These are phyloP conservation scores for Annulohypoxylon bovei DNA, from an alignment of 495 filamentous ascomycete species.

Conservation along the genomic window DNA sequence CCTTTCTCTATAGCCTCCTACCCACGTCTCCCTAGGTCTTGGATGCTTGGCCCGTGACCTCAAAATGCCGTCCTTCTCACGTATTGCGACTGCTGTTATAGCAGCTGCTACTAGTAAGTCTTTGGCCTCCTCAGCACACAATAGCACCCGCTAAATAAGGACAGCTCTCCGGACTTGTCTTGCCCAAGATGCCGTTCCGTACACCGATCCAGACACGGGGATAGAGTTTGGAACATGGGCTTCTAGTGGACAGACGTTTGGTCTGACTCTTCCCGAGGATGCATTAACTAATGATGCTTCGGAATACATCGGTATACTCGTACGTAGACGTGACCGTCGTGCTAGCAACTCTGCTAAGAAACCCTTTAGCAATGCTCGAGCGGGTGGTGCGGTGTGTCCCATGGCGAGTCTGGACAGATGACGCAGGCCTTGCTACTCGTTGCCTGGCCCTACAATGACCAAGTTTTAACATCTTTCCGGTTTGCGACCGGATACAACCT, in stretches of 20 bases:
- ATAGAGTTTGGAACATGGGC: conserved; percentile 58
- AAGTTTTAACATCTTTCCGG: conserved; percentile 66
- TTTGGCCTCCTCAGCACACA: not conserved
- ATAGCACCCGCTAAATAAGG: conserved; percentile 22
- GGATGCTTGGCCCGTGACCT: conserved; percentile 43
- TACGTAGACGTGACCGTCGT: conserved; percentile 41
- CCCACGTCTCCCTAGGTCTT: conserved; percentile 39
- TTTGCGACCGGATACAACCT: conserved; percentile 67
- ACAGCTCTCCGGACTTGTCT: conserved; percentile 39
- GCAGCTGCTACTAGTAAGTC: conserved; percentile 45
- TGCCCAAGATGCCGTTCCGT: conserved; percentile 44
- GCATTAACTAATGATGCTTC: conserved; percentile 60
- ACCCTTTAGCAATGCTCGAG: conserved; percentile 44
- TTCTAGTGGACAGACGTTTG: conserved; percentile 57
- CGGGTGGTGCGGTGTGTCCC: conserved; percentile 69
- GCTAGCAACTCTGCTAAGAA: not conserved
- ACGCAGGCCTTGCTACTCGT: conserved; percentile 66
- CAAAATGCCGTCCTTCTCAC: conserved; percentile 45
- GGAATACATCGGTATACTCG: conserved; percentile 68
- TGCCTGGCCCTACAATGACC: conserved; percentile 63
- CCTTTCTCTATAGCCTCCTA: conserved; percentile 15
- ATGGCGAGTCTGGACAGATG: conserved; percentile 65
- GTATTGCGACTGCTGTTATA: conserved; percentile 46
- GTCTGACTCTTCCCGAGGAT: conserved; percentile 64
- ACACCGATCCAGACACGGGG: conserved; percentile 54